Conservation (phyloP, 192 early-diverging fungal genomes). For the Coemansia umbellata region DNA sequence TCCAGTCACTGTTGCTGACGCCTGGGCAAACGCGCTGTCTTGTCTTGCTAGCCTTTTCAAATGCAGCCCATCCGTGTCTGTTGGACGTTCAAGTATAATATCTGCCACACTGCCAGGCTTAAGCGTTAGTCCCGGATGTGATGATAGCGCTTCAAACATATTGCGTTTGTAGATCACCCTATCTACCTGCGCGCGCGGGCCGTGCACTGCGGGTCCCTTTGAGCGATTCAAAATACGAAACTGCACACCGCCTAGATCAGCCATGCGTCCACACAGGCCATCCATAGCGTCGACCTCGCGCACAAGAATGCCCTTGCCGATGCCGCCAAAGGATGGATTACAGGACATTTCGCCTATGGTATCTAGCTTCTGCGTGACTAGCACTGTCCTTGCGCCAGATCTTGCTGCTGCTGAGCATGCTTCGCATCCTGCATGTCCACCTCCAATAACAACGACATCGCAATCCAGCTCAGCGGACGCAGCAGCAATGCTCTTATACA, state of each 20-base stretch:
- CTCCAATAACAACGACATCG: conserved; percentile 81
- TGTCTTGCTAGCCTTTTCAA: conserved; percentile 29
- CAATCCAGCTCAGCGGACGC: conserved; percentile 1
- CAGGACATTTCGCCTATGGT: conserved; percentile 88
- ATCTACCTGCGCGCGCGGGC: conserved; percentile 80
- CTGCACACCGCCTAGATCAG: conserved; percentile 75
- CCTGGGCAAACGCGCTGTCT: conserved; percentile 17
- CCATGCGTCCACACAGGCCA: conserved; percentile 75
- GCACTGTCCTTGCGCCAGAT: conserved; percentile 64
- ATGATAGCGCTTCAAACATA: conserved; percentile 60
- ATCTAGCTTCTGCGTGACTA: conserved; percentile 70
- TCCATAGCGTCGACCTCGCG: conserved; percentile 79
- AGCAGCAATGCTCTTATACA: not conserved
- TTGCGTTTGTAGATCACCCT: conserved; percentile 71
- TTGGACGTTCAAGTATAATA: conserved; percentile 55
- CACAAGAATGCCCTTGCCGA: conserved; percentile 79
- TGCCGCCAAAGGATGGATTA: conserved; percentile 82
- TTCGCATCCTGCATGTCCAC: conserved; percentile 82
- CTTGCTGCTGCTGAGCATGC: conserved; percentile 75
- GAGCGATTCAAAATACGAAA: conserved; percentile 78
- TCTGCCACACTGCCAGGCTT: conserved; percentile 68
- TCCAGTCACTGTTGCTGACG: conserved; percentile 50
- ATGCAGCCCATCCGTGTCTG: conserved; percentile 17
- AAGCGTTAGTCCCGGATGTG: conserved; percentile 68
- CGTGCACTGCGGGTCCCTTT: conserved; percentile 79